Percentiles rank a stretch among this genome's conserved stretches.
These are phyloP conservation scores for Microbotryomycetes sp. DNA, from an alignment of 1,284 basidiomycete genomes.

Conservation along the genomic window DNA sequence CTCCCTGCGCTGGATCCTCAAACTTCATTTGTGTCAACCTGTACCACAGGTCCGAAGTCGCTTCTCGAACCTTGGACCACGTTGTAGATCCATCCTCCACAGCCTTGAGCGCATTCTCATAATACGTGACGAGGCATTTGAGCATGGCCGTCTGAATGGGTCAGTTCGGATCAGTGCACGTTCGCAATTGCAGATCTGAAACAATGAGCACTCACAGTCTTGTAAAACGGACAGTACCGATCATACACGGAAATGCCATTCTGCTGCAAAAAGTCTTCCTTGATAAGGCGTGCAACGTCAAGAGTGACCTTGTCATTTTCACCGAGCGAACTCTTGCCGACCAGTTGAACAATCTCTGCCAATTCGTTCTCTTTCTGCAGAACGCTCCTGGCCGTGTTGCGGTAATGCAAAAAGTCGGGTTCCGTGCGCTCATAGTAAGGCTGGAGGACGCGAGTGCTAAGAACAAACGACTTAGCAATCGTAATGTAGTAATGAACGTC, in stretches of 20 bases:
- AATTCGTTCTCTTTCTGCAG: constrained; percentile 98
- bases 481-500: not conserved
- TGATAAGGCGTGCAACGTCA: constrained; percentile 94
- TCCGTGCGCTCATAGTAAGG: constrained; percentile 84
- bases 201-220: constrained; percentile 47
- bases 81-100: constrained; percentile 74
- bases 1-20: constrained; percentile 22
- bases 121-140: constrained; percentile 90
- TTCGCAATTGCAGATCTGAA: not conserved
- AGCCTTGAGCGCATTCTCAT: constrained; percentile 77
- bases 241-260: constrained; percentile 99
- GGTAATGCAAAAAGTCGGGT: constrained; percentile 87
- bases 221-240: constrained; percentile 96
- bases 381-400: constrained; percentile 89
- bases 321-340: constrained; percentile 95
- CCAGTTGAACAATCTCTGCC: constrained; percentile 97
- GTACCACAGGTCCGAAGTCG: constrained; percentile 80
- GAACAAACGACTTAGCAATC: not conserved
- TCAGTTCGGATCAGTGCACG: constrained; percentile 32
- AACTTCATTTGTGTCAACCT: constrained; percentile 46
- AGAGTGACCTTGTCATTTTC: constrained; percentile 98
- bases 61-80: constrained; percentile 87
- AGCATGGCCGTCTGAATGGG: constrained; percentile 72
- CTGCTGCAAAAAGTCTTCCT: constrained; percentile 87
- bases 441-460: constrained; percentile 76